phyloP scores from a whole-genome alignment of 257 asterid genomes.

The Solanum megistacrolobum region DNA sequence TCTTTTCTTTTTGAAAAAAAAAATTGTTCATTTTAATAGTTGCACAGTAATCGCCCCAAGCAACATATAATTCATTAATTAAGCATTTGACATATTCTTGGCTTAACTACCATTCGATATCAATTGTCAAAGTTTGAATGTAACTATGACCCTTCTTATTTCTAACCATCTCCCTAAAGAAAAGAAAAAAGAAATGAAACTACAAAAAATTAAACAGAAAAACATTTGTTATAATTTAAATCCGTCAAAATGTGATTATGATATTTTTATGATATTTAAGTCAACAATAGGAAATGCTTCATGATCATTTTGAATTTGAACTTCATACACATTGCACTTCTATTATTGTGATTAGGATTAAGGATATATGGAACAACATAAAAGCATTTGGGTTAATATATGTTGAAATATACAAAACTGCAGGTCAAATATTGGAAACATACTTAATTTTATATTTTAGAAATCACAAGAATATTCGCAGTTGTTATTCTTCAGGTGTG shows the following conservation, averaged over 20 bases:
- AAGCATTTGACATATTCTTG: slow-evolving; percentile 1
- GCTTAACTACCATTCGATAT: background rate
- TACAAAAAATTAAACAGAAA: background rate
- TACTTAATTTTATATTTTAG: background rate
- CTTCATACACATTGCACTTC: background rate
- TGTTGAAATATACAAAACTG: background rate
- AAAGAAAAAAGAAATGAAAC: background rate
- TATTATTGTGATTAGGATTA: background rate
- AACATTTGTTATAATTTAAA: background rate
- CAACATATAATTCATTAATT: background rate
- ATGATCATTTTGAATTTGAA: background rate
- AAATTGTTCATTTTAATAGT: background rate
- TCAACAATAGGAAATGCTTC: background rate
- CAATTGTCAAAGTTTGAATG: background rate
- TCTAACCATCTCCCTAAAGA: background rate
- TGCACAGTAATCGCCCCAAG: background rate
- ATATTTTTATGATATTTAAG: background rate
- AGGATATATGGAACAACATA: background rate
- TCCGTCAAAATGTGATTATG: background rate
- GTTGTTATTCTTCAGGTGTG: too few relatives aligned
- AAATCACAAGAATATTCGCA: too few relatives aligned
- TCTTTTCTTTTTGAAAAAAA: background rate
- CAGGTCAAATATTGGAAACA: background rate
- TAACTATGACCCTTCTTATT: background rate
- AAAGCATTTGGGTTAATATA: background rate